Evolutionary conservation across 768 basidiomycete genomes (phyloP), one percentile per base, ranked within the genome.

Genomic region (Termitomyces sp.): DNA sequence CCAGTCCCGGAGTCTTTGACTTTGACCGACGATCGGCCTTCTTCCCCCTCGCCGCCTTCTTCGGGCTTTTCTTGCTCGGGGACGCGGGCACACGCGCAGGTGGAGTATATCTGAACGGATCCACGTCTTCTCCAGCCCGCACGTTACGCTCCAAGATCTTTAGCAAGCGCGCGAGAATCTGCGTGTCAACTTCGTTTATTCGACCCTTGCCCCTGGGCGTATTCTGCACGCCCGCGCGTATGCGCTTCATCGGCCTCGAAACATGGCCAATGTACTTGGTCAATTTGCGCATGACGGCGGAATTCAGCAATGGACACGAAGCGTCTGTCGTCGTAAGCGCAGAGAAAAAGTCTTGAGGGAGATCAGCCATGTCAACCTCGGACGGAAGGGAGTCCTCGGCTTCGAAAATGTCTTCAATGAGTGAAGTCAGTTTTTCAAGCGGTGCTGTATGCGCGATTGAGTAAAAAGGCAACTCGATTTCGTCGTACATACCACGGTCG

Each of bases 361-460:
- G 73, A 51, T 84, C 77, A 15, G 67, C 59, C n/a, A 73, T 59
- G 39, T 80, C 77, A 2, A 75, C 69, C 50, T 88, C 86, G 0
- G 83, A 73, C 3, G 86, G 79, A 16, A 92, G 73, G 0, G 78
- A 69, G 66, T 94, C 94, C 63, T 91, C 86, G 0, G 89, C 85
- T 60, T 90, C 87, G 56, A 96, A 90, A 16, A 97, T 80, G 54
- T 96, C 93, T 61, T 94, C 91, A 1, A 96, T 74, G 18, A 92
- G 72, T 2, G 84, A 83, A 0, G 75, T 77, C 10, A 98, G 77
- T 68, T 90, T 95, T 65, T 94, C 88, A 4, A 90, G 70, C 0
- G 89, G 87, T 1, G 72, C 88, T 87, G 48, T 54, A 52, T 24
- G 52, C 26, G 55, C 28, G 31, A 10, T 37, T 53, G 34, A 15